These are phyloP conservation scores for Coemansia sp. DNA, from an alignment of 192 early-diverging fungal species.

Conservation along the genomic window DNA sequence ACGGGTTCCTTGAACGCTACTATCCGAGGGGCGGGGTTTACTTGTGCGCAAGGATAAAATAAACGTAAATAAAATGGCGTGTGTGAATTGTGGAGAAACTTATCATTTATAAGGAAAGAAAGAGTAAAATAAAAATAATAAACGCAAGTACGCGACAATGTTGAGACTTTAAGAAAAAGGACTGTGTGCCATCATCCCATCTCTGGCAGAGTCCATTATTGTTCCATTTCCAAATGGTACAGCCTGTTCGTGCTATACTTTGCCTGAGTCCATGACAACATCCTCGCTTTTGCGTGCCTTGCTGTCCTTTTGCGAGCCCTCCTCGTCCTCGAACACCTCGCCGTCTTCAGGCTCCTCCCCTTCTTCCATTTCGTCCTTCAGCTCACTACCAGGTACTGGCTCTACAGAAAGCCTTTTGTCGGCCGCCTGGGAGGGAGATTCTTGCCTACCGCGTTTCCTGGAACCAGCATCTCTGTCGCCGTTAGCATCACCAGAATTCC, in stretches of 20 bases:
- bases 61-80: neutral
- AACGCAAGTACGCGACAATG: neutral
- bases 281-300: constrained; percentile 46
- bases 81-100: neutral
- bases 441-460: constrained; percentile 45
- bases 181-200: neutral
- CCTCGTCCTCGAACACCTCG: constrained; percentile 52
- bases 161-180: neutral
- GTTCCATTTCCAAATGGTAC: constrained; percentile 7
- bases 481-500: constrained; percentile 6
- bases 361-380: constrained; percentile 29
- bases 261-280: constrained; percentile 50
- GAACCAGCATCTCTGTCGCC: constrained; percentile 26
- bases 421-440: constrained; percentile 17
- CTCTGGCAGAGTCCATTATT: neutral
- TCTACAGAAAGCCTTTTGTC: constrained; percentile 11
- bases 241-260: constrained; percentile 12
- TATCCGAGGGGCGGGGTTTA: neutral
- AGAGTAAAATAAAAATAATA: neutral
- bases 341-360: constrained; percentile 51
- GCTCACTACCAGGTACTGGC: neutral
- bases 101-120: neutral
- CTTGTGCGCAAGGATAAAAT: neutral
- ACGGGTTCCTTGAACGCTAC: too few relatives aligned
- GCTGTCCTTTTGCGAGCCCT: constrained; percentile 13